Evolutionary conservation across 192 early-diverging fungal species (phyloP).

Genomic region (Linnemannia exigua): DNA sequence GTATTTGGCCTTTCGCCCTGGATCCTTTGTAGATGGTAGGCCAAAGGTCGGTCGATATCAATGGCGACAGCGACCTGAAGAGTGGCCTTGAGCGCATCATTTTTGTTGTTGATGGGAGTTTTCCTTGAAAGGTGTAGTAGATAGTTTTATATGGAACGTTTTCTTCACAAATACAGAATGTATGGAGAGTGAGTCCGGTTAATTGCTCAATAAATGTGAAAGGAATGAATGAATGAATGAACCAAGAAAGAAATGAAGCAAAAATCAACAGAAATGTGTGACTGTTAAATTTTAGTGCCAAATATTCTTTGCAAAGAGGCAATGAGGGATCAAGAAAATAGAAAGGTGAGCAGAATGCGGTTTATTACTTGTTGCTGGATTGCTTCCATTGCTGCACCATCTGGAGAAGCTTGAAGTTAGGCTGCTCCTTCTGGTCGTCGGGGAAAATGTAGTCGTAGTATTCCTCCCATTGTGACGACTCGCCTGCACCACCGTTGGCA

Average conservation of each 20-base stretch:
- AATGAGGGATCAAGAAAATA: not conserved
- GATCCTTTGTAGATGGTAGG: conserved; percentile 34
- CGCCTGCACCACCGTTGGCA: conserved; percentile 55
- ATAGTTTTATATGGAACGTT: not conserved
- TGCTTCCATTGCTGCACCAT: conserved; percentile 91
- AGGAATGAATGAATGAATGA: not conserved
- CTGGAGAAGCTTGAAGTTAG: conserved; percentile 91
- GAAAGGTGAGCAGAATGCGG: not conserved
- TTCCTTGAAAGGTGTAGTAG: not conserved
- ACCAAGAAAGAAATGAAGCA: not conserved
- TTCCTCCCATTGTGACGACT: conserved; percentile 88
- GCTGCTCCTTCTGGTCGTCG: conserved; percentile 90
- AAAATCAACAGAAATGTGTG: not conserved
- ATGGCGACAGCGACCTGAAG: conserved; percentile 20
- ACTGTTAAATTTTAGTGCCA: not conserved
- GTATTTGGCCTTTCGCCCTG: conserved; percentile 24
- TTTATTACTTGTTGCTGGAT: conserved; percentile 6
- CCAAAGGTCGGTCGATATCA: conserved; percentile 30
- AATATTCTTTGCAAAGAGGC: not conserved
- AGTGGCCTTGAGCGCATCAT: conserved; percentile 3
- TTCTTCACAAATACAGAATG: not conserved
- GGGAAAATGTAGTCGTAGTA: conserved; percentile 99
- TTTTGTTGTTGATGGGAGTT: not conserved
- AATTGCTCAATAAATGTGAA: not conserved
- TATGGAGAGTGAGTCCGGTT: not conserved